Base-by-base conservation (phyloP, 768 basidiomycete genomes). In the Coprinellus micaceus region DNA sequence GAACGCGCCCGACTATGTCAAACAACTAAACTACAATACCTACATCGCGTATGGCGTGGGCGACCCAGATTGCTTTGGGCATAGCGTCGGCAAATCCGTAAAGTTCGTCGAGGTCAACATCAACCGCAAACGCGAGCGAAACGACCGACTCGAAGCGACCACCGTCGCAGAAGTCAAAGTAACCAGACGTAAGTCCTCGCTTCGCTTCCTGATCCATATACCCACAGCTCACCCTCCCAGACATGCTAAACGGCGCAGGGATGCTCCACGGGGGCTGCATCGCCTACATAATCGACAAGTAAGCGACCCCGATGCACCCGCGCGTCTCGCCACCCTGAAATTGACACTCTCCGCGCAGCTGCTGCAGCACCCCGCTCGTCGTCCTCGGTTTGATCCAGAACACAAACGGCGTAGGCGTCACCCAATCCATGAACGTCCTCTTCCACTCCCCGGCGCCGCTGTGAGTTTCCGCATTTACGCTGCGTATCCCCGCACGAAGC, bases 221-320 rank as follows among this genome's bases (percentile, higher is more conserved):
- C 3, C 39, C n/a, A n/a, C n/a, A n/a, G 36, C 36, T 9, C 36
- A 17, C 36, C 9, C 36, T 9, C 36, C 36, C 59, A 86, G 87
- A 79, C 55, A 88, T 88, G 85, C 72, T 89, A 29, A 90, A 89
- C 61, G 87, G 87, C 12, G 85, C 85, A 24, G 84, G 84, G 1
- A 86, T 87, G 81, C 74, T 89, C 15, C 88, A 89, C 60, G 88
- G 88, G n/a, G 87, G 84, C 37, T 86, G 85, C 53, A 66, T 89
- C 30, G 83, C 86, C 44, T 88, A 88, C 69, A 72, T 89, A 54
- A 82, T 89, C 43, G 88, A 89, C 69, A 88, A 86, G 85, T 85
- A 58, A 49, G 78, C 17, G 24, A 26, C 45, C 9, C 39, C 25
- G 10, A 39, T 33, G 11, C 43, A 25, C 13, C 26, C 4, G 4